Evolutionary conservation across 257 asterid genomes (phyloP), one percentile per base, ranked within the genome.

Genomic region (Plantago elongata): DNA sequence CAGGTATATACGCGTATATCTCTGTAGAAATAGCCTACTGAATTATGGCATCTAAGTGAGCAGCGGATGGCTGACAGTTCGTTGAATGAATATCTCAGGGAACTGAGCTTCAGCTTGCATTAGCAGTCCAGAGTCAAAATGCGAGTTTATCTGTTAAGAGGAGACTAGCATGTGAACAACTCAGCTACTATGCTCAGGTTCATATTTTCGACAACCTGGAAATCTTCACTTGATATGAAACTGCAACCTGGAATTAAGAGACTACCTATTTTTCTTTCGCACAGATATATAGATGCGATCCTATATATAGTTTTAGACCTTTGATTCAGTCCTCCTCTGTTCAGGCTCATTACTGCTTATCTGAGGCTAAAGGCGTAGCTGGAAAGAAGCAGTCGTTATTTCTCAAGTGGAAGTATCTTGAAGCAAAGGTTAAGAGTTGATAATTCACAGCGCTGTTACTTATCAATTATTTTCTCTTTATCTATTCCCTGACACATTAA

Each of bases 131-230:
- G 74, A 79, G 88, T 79, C 83, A 80, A 66, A 90, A 85, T 77
- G 97, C 92, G 17, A 78, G 96, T 60, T 68, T 84, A 72, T 77
- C 97, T 7, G 97, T 90, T 46, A 90, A 87, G 79, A 81, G 97
- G 79, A 81, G 97, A 69, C 74, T 90, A 69, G 97, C 96, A 5
- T 87, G 97, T 65, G 97, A 90, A 70, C 84, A 75, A 49, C 69
- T 79, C n/a, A 78, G 76, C 79, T 90, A 74, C 71, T 84, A 71
- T 15, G 78, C 81, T 8, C 78, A 78, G 95, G 97, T 89, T 0
- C 34, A 11, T 57, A 5, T 37, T 13, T 0, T 9, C n/a, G 16
- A n/a, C 61, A 37, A 11, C 34, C 45, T 34, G 40, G 40, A 34
- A 34, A 34, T 34, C 5, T 7, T 34, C 40, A 34, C 40, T 34